phyloP scores from a whole-genome alignment of 805 yeast species.

The Pichia membranifaciens region DNA sequence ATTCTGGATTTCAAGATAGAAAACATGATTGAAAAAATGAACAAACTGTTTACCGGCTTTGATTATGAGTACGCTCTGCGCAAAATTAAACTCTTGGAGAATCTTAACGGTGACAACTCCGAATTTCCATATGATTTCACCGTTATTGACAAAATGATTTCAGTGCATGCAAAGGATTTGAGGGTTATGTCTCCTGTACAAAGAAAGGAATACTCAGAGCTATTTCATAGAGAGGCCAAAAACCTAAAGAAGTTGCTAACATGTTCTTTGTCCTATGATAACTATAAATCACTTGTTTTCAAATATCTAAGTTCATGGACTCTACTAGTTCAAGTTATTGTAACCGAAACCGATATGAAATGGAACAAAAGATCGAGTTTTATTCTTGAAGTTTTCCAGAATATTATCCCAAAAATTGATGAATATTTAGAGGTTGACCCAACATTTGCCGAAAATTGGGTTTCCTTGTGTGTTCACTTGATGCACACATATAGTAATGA shows the following conservation, averaged over 20 bases:
- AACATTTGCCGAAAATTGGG: conserved; percentile 65
- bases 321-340: conserved; percentile 65
- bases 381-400: conserved; percentile 70
- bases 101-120: conserved; percentile 7
- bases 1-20: conserved; percentile 51
- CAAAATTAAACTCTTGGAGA: conserved; percentile 31
- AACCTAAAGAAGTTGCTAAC: conserved; percentile 35
- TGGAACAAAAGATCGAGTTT: conserved; percentile 48
- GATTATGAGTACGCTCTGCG: conserved; percentile 38
- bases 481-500: conserved; percentile 57
- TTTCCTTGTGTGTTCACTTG: conserved; percentile 67
- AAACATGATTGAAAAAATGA: conserved; percentile 39
- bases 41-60: conserved; percentile 30
- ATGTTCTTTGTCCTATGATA: conserved; percentile 41
- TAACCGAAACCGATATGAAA: conserved; percentile 47
- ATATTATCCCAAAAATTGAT: conserved; percentile 67
- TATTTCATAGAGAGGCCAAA: conserved; percentile 22
- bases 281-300: conserved; percentile 49
- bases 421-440: conserved; percentile 66
- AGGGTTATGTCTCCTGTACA: conserved; percentile 19
- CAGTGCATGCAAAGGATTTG: conserved; percentile 24
- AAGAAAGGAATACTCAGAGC: conserved; percentile 12
- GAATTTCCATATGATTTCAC: conserved; percentile 37
- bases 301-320: conserved; percentile 77
- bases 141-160: conserved; percentile 31